Evolutionary conservation across 768 basidiomycete species (phyloP).

Genomic region (Wakefieldia striispora): DNA sequence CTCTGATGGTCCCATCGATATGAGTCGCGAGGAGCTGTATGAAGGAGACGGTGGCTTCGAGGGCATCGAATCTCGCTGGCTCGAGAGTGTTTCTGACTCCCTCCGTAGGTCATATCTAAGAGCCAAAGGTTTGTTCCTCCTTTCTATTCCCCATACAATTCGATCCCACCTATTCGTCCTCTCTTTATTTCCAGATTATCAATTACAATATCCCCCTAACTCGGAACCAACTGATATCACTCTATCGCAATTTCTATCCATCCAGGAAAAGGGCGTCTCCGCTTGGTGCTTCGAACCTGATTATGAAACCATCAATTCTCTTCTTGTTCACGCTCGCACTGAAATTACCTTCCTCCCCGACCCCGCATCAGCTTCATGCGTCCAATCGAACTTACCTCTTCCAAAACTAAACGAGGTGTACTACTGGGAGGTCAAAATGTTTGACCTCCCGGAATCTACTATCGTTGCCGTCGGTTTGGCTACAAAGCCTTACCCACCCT

Average conservation of each 20-base stretch:
- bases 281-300: slow-evolving; percentile 99
- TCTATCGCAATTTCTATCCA: slow-evolving; percentile 95
- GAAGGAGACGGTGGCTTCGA: slow-evolving; percentile 94
- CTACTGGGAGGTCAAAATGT: slow-evolving; percentile 99
- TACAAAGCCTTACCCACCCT: slow-evolving; percentile 95
- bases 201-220: slow-evolving; percentile 88
- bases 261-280: slow-evolving; percentile 98
- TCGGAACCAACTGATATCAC: slow-evolving; percentile 99
- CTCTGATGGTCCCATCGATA: slow-evolving; percentile 88
- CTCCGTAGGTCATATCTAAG: slow-evolving; percentile 71
- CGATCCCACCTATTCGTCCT: slow-evolving; percentile 6
- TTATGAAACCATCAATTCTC: slow-evolving; percentile 89
- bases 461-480: slow-evolving; percentile 91
- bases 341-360: slow-evolving; percentile 98
- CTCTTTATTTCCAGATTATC: slow-evolving; percentile 56
- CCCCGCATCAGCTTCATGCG: slow-evolving; percentile 89
- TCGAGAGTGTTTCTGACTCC: slow-evolving; percentile 73
- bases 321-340: slow-evolving; percentile 92
- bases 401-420: slow-evolving; percentile 99
- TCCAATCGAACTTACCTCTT: slow-evolving; percentile 94
- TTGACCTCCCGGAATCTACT: slow-evolving; percentile 86
- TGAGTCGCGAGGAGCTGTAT: slow-evolving; percentile 87
- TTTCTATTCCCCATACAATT: slow-evolving; percentile 1
- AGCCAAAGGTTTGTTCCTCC: slow-evolving; percentile 70
- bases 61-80: slow-evolving; percentile 89